phyloP scores from a whole-genome alignment of 2,329 filamentous ascomycete species.

The Arachnomyces sp. region DNA sequence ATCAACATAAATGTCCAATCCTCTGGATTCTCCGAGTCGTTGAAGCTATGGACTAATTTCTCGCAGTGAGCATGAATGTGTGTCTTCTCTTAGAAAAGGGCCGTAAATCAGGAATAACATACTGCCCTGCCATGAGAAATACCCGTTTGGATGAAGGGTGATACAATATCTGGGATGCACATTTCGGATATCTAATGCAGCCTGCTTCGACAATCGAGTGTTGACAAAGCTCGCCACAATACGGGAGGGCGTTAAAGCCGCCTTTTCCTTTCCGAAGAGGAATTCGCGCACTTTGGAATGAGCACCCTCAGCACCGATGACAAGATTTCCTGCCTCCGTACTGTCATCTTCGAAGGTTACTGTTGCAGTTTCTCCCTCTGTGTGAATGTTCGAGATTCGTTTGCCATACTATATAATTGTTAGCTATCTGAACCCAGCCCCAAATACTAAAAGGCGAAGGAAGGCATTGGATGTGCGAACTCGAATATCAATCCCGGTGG shows the following conservation, averaged over 20 bases:
- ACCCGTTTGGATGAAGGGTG: constrained; percentile 8
- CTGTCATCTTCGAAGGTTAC: constrained; percentile 9
- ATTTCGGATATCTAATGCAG: background rate
- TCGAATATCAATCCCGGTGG: constrained; percentile 21
- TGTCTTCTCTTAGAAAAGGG: background rate
- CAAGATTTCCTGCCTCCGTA: constrained; percentile 5
- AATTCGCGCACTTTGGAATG: constrained; percentile 10
- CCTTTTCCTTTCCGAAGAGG: constrained; percentile 9
- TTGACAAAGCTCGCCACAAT: constrained; percentile 6
- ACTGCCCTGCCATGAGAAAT: constrained; percentile 8
- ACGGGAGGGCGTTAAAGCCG: constrained; percentile 4
- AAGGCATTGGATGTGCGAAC: constrained; percentile 12
- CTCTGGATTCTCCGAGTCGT: constrained; percentile 2
- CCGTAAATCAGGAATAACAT: background rate
- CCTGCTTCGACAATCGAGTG: constrained; percentile 5
- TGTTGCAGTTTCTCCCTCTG: constrained; percentile 5
- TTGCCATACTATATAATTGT: constrained; percentile 9
- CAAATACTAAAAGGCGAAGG: background rate
- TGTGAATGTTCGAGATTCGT: constrained; percentile 4
- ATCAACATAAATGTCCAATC: constrained; percentile 10
- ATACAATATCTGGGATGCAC: constrained; percentile 6
- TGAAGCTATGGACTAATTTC: constrained; percentile 2
- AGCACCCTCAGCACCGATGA: constrained; percentile 11
- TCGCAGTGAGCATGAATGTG: background rate
- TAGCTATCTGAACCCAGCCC: background rate